These are phyloP conservation scores for Coniochaeta sp. DNA, from an alignment of 2,329 filamentous ascomycete genomes.

Conservation along the genomic window DNA sequence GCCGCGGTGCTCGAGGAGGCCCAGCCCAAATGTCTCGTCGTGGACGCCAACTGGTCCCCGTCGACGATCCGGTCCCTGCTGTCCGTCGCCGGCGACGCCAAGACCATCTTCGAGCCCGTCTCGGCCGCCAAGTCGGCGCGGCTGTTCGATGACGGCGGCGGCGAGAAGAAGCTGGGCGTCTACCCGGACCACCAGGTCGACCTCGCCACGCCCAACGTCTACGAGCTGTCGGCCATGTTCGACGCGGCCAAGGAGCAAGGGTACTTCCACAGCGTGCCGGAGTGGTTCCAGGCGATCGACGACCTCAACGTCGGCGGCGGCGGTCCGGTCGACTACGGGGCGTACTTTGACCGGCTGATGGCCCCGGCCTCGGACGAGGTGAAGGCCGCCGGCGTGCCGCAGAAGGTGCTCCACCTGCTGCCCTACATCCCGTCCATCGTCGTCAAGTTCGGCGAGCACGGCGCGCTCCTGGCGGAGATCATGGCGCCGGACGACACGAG, in stretches of 20 bases:
- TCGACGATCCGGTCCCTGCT: conserved; percentile 62
- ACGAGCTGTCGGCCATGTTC: conserved; percentile 79
- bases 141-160: conserved; percentile 52
- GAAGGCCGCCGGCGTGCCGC: conserved; percentile 74
- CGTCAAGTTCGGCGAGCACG: conserved; percentile 71
- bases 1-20: conserved; percentile 32
- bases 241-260: conserved; percentile 56
- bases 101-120: conserved; percentile 77
- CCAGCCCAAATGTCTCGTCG: conserved; percentile 68
- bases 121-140: conserved; percentile 70
- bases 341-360: conserved; percentile 65
- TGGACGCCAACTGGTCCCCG: conserved; percentile 82
- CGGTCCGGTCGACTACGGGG: conserved; percentile 7
- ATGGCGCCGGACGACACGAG: conserved; percentile 61
- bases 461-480: conserved; percentile 69
- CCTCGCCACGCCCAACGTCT: conserved; percentile 73
- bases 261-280: conserved; percentile 55
- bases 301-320: conserved; percentile 63
- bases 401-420: conserved; percentile 75
- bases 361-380: conserved; percentile 58
- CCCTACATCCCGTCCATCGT: conserved; percentile 82
- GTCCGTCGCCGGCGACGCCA: conserved; percentile 31
- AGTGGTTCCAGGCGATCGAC: conserved; percentile 79
- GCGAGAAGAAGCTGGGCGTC: conserved; percentile 31
- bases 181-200: conserved; percentile 61